Percentiles rank a stretch among this genome's conserved stretches.
phyloP scores from a whole-genome alignment of 2,329 filamentous ascomycete genomes.

The Neofusicoccum parvum region DNA sequence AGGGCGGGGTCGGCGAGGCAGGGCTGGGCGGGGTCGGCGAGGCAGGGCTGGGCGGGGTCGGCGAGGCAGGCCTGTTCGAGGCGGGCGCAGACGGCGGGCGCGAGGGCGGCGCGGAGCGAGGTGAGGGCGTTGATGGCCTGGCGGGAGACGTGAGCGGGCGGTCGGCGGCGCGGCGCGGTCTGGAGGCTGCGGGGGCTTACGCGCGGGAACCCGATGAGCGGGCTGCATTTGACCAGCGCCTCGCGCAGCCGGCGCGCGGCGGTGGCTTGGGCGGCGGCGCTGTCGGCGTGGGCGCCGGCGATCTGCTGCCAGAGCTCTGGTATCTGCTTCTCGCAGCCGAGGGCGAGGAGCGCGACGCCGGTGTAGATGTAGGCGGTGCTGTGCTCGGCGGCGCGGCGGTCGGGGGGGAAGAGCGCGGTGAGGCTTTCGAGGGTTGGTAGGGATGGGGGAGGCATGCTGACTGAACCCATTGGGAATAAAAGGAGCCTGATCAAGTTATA shows the following conservation, averaged over 20 bases:
- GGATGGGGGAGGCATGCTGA: not conserved
- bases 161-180: too few species aligned
- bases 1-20: too few species aligned
- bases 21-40: too few species aligned
- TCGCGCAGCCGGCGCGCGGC: conserved; percentile 11
- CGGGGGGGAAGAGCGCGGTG: not conserved
- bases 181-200: not conserved
- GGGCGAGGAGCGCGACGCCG: conserved; percentile 9
- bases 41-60: not conserved
- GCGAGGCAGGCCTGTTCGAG: too few species aligned
- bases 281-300: not conserved
- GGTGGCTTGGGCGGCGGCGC: not conserved
- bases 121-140: conserved; percentile 21
- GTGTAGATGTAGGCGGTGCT: conserved; percentile 9
- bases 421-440: not conserved
- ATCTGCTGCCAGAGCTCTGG: conserved; percentile 16
- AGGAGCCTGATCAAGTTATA: not conserved
- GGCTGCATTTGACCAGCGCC: conserved; percentile 6
- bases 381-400: not conserved
- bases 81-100: not conserved
- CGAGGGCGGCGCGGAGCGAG: not conserved
- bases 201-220: conserved; percentile 18
- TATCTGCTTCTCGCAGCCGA: conserved; percentile 9
- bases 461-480: not conserved
- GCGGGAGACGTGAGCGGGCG: not conserved